Evolutionary conservation across 345 rosid species (phyloP), one percentile per base, ranked within the genome.

Genomic region (Ceriops zippeliana): DNA sequence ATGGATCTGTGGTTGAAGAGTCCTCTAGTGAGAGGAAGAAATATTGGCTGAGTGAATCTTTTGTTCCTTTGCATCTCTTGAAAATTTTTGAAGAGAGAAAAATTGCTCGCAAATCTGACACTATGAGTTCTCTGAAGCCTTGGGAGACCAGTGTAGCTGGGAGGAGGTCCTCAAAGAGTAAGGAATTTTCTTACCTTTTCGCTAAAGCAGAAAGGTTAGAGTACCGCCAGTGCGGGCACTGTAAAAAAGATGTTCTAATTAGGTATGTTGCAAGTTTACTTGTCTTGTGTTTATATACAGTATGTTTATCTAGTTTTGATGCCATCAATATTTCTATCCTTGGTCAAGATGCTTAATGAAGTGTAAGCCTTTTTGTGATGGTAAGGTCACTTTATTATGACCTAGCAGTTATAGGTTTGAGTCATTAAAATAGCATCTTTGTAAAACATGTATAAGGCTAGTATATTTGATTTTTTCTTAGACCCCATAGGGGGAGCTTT

Each of bases 1-100:
- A 87, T 70, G 99, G 99, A 37, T 75, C 76, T 64, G 61, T 79
- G 70, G 80, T 88, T 65, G 89, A 95, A 78, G 96, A 95, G 80
- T 86, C 96, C 72, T 86, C 93, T 38, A 95, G 91, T 74, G 97
- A 81, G 69, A 88, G 90, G 83, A 95, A 85, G 84, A 95, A 76
- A 71, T 95, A 86, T 79, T 95, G 99, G 99, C 70, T 95, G 76
- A 83, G 73, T 65, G 96, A 91, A 76, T 76, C 87, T 70, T 63
- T 71, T 82, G 86, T 95, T 26, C 99, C 99, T 57, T 82, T 95
- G 88, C 89, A 95, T 90, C 89, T 95, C 67, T 54, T 95, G 85
- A 95, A 85, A 85, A 82, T 81, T 79, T 95, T 88, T 79, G 99
- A 95, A 84, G 96, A 95, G 91, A 95, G 82, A 84, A 88, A 82